Evolutionary conservation across 2,329 filamentous ascomycete species (phyloP), one percentile per base, ranked within the genome.

Genomic region (Pleomassaria siparia): DNA sequence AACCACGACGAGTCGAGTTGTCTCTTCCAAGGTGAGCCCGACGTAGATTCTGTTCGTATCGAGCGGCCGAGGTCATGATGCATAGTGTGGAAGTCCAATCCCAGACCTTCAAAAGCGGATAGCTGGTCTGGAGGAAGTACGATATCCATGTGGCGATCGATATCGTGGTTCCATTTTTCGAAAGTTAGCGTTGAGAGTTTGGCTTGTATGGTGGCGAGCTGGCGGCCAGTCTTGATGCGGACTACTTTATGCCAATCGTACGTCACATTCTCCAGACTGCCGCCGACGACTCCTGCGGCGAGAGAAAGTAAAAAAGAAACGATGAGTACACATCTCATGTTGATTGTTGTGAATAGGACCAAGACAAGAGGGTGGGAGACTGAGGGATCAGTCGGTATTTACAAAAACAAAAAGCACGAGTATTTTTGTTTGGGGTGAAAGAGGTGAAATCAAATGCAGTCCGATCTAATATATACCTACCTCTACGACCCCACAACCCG

Each of bases 171-270:
- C 67, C 72, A 73, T 13, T 62, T 52, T 21, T 72, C 60, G 28
- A 74, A 66, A 8, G 63, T 53, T 1, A 76, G 54, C 2, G 55
- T 56, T 6, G 65, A 52, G 28, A 76, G 64, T 20, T 69, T 64
- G 20, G 64, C 52, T 39, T 69, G 61, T 2, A 75, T 56, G 16
- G 56, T 53, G 12, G 58, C 58, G 4, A 70, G 51, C 30, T 74
- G 59, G 11, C 63, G 53, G 9, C 63, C 60, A 13, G 67, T 61
- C 20, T 67, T 63, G 40, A 75, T 60, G 25, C 72, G 70, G 44
- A 74, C 62, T 26, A 74, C 72, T 49, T 72, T 68, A 39, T 69
- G 70, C 26, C 73, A 73, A 55, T 72, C 66, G 53, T 76, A 75
- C 41, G 63, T 47, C 10, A 46, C 49, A 18, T 40, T 37, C 11